Evolutionary conservation across 2,329 filamentous ascomycete species (phyloP), one percentile per base, ranked within the genome.

Genomic region (Phyllosticta citriasiana): DNA sequence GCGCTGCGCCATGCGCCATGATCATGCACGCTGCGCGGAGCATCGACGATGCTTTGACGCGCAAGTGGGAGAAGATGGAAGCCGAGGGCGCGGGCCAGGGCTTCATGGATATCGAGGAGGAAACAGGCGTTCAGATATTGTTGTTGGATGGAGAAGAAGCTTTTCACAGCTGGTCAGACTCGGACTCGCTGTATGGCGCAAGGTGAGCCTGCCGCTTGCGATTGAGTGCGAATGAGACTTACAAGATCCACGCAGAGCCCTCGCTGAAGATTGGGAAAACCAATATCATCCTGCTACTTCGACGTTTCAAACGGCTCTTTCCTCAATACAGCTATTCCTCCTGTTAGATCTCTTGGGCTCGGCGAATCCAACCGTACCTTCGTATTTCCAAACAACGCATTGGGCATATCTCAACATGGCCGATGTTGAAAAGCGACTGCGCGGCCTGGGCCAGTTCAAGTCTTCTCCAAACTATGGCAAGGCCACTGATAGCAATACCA

Each of bases 121-220:
- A 89, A 65, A 86, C 85, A 69, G 93, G 93, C 0, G 81, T 99
- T 35, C 94, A 97, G 77, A 88, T 99, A 27, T 66, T 99, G 27
- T 82, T 99, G 60, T 76, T 99, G 7, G 94, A 99, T 69, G 94
- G 94, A 4, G 94, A 99, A 76, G 94, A 99, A 74, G 92, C 94
- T 0, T 99, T 96, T 74, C 77, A 84, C 24, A 74, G 74, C 0
- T 99, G 94, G 94, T 88, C 85, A 0, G 83, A 84, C 40, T 83
- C 80, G 0, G 94, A 99, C 73, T 95, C 89, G 4, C 76, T 97
- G 4, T 99, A 99, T 68, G 94, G 94, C 2, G 84, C 93, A 19
- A 84, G 91, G 86, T 88, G 78, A 51, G 78, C 58, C 9, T 16
- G 25, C 35, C 16, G 24, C 7, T 14, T 24, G 4, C n/a, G 10